Evolutionary conservation across 2,329 filamentous ascomycete genomes (phyloP), one percentile per base, ranked within the genome.

Genomic region (Aspergillus oerlinghausenensis): DNA sequence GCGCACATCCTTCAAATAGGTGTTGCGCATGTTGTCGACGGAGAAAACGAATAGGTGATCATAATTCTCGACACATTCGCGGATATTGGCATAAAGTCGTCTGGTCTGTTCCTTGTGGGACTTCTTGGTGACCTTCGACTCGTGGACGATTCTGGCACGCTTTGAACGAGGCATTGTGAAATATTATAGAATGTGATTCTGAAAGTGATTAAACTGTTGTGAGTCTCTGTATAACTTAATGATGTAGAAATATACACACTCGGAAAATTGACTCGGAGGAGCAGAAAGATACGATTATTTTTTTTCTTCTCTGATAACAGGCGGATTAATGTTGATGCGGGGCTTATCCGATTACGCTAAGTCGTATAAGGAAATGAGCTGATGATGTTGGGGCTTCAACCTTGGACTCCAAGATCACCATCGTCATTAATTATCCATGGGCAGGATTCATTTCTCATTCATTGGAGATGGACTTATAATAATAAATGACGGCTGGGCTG

Each of bases 21-120:
- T 95, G 80, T 99, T 99, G 74, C 94, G 91, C 91, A 96, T 96
- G 81, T 97, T 97, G 73, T 96, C 90, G 66, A 99, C 88, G 69
- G 84, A 84, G 75, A 99, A 96, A 72, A 97, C 90, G 78, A 95
- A 95, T 79, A 93, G 89, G 81, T 93, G 86, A 76, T 92, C 85
- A 82, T 93, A 96, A 70, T 90, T 80, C 71, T 92, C 88, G 59
- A 95, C 82, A 70, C 87, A 87, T 73, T 92, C 88, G 75, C 92
- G 91, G 63, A 99, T 88, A 75, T 90, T 91, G 76, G 88, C 82
- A 79, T 93, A 96, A 61, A 97, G 88, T 71, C 88, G 87, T 71
- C 92, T 85, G 75, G 92, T 92, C 59, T 86, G 80, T 76, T 97
- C 89, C 80, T 96, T 95, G 77, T 89, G 88, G 61, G 86, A 88